Base-by-base conservation (phyloP, 805 yeast species). In the Hanseniaspora clermontiae region DNA sequence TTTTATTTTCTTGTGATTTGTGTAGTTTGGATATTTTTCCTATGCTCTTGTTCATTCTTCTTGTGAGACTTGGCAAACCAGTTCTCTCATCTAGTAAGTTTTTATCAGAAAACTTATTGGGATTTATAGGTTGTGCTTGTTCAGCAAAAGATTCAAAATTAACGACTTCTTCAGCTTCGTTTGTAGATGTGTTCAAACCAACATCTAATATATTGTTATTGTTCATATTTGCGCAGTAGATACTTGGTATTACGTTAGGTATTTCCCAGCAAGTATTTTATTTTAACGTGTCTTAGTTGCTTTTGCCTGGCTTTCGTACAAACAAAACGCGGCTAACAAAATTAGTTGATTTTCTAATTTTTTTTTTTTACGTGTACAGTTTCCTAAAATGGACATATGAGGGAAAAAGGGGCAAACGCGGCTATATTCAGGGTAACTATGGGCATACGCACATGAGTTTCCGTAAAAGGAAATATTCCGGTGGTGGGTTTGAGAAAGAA, bases 31-130 rank as follows among this genome's bases (percentile, higher is more conserved):
- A 15, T 7, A 51, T 51, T 3, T 17, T 37, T n/a, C 40, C 32
- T 12, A 45, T 24, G 12, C 37, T 73, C 68, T 10, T 74, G 66
- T 55, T 81, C 65, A 65, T 80, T 81, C 37, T 75, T 70, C 56
- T 69, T 70, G 61, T 79, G 82, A 59, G 74, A 75, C 58, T 65
- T 72, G 61, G 71, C 68, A 46, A 57, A 61, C 48, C 61, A 59
- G 49, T 39, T 57, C 32, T 61, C 59, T 47, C 68, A 60, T 15
- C 65, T 57, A 14, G 63, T 56, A 27, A 59, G 61, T 36, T 60
- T 53, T 37, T 60, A 47, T 52, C 48, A 29, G 49, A 49, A 45
- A 51, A 46, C 39, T 48, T 27, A 34, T 29, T 46, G 3, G 57
- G 57, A 29, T 53, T 51, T 3, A 43, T 19, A 14, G 27, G 31